A percentile compares a stretch with the other conserved stretches of the same genome.
phyloP scores from a whole-genome alignment of 1,284 basidiomycete genomes.

The Tilletiaria anomala region DNA sequence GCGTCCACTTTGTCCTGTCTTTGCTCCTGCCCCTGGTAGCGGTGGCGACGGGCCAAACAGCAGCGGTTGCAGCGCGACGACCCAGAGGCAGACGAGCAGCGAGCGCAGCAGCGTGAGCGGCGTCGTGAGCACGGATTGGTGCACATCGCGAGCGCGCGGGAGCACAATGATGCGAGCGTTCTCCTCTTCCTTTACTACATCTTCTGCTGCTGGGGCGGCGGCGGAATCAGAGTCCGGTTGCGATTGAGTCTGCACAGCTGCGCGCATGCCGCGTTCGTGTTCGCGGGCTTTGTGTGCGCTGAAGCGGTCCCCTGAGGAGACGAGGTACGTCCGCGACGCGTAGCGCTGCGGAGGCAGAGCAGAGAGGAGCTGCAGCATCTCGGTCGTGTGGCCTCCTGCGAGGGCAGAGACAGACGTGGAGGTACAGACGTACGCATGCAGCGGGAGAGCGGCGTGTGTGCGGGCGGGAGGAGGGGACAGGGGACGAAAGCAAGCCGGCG shows the following conservation, averaged over 20 bases:
- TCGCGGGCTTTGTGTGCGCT: slow-evolving; percentile 57
- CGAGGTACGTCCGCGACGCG: slow-evolving; percentile 61
- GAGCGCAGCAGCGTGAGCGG: slow-evolving; percentile 13
- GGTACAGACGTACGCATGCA: too few species aligned
- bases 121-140: slow-evolving; percentile 26
- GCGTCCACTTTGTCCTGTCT: background rate
- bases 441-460: too few species aligned
- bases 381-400: slow-evolving; percentile 90
- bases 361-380: slow-evolving; percentile 64
- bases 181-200: slow-evolving; percentile 1
- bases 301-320: slow-evolving; percentile 66
- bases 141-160: slow-evolving; percentile 58
- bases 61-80: slow-evolving; percentile 13
- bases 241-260: background rate
- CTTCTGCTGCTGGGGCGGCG: background rate
- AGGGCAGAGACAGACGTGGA: too few species aligned
- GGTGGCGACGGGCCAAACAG: background rate
- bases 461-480: too few species aligned
- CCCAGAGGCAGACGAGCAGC: slow-evolving; percentile 13
- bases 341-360: slow-evolving; percentile 64
- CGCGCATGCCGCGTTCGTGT: slow-evolving; percentile 48
- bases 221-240: slow-evolving; percentile 1
- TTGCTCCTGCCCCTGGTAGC: background rate
- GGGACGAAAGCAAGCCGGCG: too few species aligned
- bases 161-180: slow-evolving; percentile 52